Evolutionary conservation across 2,329 filamentous ascomycete genomes (phyloP).

Genomic region (Ophiostoma australiae): DNA sequence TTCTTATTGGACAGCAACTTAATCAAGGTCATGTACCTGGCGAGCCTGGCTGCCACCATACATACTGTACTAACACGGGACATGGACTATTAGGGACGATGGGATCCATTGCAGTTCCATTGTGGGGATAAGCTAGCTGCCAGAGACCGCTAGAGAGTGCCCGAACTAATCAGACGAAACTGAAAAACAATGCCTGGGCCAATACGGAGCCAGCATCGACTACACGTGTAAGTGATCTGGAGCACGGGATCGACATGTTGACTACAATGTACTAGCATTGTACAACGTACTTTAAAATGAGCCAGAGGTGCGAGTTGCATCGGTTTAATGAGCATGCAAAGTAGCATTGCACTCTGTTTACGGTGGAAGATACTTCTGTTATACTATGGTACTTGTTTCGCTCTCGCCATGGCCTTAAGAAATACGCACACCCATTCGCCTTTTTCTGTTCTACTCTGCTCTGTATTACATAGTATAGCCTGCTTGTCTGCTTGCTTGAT

Average conservation of each 20-base stretch:
- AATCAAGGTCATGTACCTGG: neutral
- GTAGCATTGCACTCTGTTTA: neutral
- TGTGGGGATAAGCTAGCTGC: conserved; percentile 2
- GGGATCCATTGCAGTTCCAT: conserved; percentile 1
- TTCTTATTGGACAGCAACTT: neutral
- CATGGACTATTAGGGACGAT: neutral
- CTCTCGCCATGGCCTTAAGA: neutral
- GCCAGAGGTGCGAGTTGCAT: neutral
- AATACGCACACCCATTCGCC: too few species aligned
- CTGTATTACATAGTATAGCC: neutral
- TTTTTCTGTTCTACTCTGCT: neutral
- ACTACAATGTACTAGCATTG: neutral
- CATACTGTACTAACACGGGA: conserved; percentile 4
- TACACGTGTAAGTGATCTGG: conserved; percentile 22
- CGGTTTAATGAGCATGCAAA: neutral
- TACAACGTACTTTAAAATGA: neutral
- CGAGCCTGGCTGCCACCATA: neutral
- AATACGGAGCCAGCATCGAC: conserved; percentile 20
- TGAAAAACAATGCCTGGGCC: conserved; percentile 15
- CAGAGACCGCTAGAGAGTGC: neutral
- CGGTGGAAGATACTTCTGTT: neutral
- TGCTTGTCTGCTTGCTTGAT: neutral
- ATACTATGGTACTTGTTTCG: neutral
- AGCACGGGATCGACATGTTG: conserved; percentile 14
- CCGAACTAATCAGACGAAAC: neutral